These are phyloP conservation scores for sweet orange (Citrus sinensis) DNA, from an alignment of 345 rosid genomes.

Conservation along the genomic window DVS_A1.0 CM039163.1:37259001-37259500, in stretches of 20 bases:
- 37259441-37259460: conserved; percentile 64
- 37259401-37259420: conserved; percentile 86
- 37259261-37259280: conserved; percentile 88
- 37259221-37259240: conserved; percentile 60
- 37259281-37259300: conserved; percentile 93
- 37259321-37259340: conserved; percentile 87
- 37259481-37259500: conserved; percentile 4
- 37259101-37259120: conserved; percentile 32
- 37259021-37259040: conserved; percentile 53
- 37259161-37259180: conserved; percentile 34
- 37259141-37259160: conserved; percentile 31
- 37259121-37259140: conserved; percentile 54
- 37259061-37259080: conserved; percentile 55
- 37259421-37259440: conserved; percentile 72
- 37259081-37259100: conserved; percentile 56
- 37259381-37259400: conserved; percentile 84
- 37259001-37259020: background rate
- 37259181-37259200: conserved; percentile 35
- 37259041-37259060: conserved; percentile 50
- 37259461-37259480: conserved; percentile 44
- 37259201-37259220: conserved; percentile 51
- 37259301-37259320: conserved; percentile 89
- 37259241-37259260: conserved; percentile 82
- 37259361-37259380: conserved; percentile 76
- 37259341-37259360: conserved; percentile 69